Evolutionary conservation across 345 rosid species (phyloP).

Genomic region (Eucalyptus tenuipes): DNA sequence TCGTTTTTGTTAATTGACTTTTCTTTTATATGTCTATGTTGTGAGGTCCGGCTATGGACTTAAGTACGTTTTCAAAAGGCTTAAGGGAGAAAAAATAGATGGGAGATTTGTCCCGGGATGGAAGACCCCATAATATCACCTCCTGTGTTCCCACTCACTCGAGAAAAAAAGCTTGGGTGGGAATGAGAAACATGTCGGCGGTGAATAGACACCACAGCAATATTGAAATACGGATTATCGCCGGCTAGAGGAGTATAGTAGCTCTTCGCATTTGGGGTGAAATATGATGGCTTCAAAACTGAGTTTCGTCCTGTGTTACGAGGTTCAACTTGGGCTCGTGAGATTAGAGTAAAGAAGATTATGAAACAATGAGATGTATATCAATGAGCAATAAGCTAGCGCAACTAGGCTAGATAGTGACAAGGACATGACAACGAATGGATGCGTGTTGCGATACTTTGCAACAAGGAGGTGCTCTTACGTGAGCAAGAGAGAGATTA

Average conservation of each 20-base stretch:
- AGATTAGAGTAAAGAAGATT: not conserved
- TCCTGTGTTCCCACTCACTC: fast-evolving
- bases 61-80: no score
- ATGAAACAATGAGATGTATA: not conserved
- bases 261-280: no score
- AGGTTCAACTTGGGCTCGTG: not conserved
- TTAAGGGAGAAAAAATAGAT: no score
- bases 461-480: not conserved
- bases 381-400: not conserved
- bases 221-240: fast-evolving
- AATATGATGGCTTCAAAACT: no score
- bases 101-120: fast-evolving
- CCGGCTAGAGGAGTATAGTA: no score
- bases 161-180: no score
- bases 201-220: fast-evolving
- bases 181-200: fast-evolving
- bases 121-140: no score
- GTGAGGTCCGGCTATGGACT: no score
- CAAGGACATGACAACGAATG: not conserved
- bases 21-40: no score
- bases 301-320: no score
- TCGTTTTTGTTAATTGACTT: not conserved
- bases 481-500: not conserved
- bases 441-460: not conserved
- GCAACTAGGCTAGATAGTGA: not conserved